Percentiles rank a stretch among this genome's conserved stretches.
Conservation (phyloP, 441 rosid species). For the Omphalea diandra region DNA sequence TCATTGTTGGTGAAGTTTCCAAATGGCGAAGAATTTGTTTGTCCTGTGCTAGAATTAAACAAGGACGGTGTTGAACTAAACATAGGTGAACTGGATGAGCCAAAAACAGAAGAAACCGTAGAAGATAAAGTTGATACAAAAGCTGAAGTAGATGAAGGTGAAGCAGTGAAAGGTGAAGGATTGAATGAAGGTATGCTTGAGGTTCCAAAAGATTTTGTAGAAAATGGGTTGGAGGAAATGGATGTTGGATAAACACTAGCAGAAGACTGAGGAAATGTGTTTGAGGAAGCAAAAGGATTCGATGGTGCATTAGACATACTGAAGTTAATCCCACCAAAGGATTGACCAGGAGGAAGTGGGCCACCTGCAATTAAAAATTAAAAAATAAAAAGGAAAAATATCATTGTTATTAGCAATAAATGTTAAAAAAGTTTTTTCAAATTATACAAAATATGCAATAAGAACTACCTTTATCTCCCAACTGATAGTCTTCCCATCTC, state of each 20-base stretch:
- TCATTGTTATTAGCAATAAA: constrained; percentile 11
- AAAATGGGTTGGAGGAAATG: constrained; percentile 51
- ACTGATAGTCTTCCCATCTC: constrained; percentile 94
- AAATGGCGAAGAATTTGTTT: constrained; percentile 48
- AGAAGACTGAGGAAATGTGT: constrained; percentile 56
- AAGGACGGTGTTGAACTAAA: constrained; percentile 65
- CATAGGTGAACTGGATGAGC: constrained; percentile 41
- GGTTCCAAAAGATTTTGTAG: constrained; percentile 50
- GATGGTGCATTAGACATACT: constrained; percentile 41
- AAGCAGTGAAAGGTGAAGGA: constrained; percentile 46
- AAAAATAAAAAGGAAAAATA: constrained; percentile 4
- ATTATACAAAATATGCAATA: not conserved
- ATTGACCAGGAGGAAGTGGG: constrained; percentile 55
- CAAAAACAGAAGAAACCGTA: constrained; percentile 46
- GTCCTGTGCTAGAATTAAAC: constrained; percentile 49
- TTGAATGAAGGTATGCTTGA: constrained; percentile 34
- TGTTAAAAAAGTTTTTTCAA: not conserved
- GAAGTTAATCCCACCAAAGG: constrained; percentile 51
- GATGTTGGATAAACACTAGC: constrained; percentile 51
- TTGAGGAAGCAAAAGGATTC: constrained; percentile 49
- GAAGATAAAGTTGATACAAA: constrained; percentile 46
- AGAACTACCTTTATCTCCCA: constrained; percentile 85
- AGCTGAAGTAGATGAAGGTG: constrained; percentile 46
- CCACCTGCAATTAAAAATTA: constrained; percentile 62
- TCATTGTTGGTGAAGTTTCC: constrained; percentile 50